A percentile compares a stretch with the other conserved stretches of the same genome.
Evolutionary conservation across 495 filamentous ascomycete genomes (phyloP).

Genomic region (Penicillium goetzii): DNA sequence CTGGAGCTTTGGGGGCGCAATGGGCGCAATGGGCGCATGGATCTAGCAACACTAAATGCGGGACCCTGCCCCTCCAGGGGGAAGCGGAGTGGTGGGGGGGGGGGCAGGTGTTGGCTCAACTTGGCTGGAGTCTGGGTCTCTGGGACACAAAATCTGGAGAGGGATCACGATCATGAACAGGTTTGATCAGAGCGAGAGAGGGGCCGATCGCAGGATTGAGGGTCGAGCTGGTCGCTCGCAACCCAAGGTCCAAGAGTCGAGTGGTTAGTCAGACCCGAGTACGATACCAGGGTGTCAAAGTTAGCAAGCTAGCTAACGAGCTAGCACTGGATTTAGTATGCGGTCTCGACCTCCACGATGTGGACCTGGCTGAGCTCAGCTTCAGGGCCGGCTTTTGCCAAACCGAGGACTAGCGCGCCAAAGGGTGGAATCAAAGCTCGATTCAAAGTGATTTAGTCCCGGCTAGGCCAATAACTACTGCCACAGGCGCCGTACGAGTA

Average conservation of each 20-base stretch:
- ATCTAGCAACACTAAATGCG: conserved; percentile 7
- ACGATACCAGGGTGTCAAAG: neutral
- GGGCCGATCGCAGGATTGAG: conserved; percentile 21
- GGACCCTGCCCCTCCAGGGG: conserved; percentile 6
- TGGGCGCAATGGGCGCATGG: conserved; percentile 3
- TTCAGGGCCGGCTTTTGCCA: conserved; percentile 23
- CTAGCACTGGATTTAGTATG: conserved; percentile 3
- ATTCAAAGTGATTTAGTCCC: conserved; percentile 12
- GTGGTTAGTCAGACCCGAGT: neutral
- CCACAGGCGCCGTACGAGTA: neutral
- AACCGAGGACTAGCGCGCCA: conserved; percentile 20
- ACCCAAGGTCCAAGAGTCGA: conserved; percentile 8
- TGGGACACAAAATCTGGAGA: neutral
- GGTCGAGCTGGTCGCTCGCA: conserved; percentile 5
- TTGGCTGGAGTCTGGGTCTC: conserved; percentile 6
- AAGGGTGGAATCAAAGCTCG: conserved; percentile 5
- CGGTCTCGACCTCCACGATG: conserved; percentile 20
- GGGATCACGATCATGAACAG: conserved; percentile 22
- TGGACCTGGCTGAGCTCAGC: conserved; percentile 4
- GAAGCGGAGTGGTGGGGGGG: conserved; percentile 5
- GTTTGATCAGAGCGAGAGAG: conserved; percentile 7
- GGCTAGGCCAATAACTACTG: conserved; percentile 2
- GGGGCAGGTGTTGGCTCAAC: conserved; percentile 13
- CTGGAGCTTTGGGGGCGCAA: neutral
- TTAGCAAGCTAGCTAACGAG: neutral